Percentiles rank a stretch among this genome's conserved stretches.
phyloP scores from a whole-genome alignment of 1,284 basidiomycete species.

The Sporisorium iseilematis-ciliati region DNA sequence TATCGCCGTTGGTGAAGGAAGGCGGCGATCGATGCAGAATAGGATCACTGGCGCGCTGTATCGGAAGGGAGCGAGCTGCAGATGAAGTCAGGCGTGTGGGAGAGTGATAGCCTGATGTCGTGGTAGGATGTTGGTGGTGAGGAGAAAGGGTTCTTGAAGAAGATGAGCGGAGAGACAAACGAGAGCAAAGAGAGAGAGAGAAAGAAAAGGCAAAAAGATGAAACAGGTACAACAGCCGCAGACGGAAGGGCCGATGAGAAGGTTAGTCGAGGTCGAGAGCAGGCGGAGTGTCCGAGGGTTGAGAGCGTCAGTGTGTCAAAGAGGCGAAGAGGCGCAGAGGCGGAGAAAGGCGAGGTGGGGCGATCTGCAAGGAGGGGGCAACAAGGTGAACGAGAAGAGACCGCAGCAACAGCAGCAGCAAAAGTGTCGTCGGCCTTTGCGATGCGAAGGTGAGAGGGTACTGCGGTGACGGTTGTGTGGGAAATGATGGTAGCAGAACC shows the following conservation, averaged over 20 bases:
- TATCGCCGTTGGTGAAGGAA: constrained; percentile 1
- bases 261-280: constrained; percentile 16
- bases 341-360: constrained; percentile 9
- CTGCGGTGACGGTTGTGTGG: constrained; percentile 20
- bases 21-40: background rate
- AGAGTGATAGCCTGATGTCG: background rate
- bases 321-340: constrained; percentile 6
- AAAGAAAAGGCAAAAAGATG: constrained; percentile 16
- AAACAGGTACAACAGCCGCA: constrained; percentile 27
- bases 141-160: constrained; percentile 12
- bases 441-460: constrained; percentile 6
- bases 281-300: background rate
- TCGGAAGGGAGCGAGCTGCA: constrained; percentile 5
- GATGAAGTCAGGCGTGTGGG: constrained; percentile 1
- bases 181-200: constrained; percentile 18
- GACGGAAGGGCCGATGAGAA: constrained; percentile 26
- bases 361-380: constrained; percentile 26
- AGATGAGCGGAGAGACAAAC: constrained; percentile 4
- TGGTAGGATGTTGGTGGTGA: constrained; percentile 10
- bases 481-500: constrained; percentile 12
- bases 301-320: constrained; percentile 2
- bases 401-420: background rate
- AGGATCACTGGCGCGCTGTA: constrained; percentile 11
- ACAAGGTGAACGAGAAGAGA: constrained; percentile 4
- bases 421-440: background rate